phyloP scores from a whole-genome alignment of 768 basidiomycete species.

The Suillus bovinus region DNA sequence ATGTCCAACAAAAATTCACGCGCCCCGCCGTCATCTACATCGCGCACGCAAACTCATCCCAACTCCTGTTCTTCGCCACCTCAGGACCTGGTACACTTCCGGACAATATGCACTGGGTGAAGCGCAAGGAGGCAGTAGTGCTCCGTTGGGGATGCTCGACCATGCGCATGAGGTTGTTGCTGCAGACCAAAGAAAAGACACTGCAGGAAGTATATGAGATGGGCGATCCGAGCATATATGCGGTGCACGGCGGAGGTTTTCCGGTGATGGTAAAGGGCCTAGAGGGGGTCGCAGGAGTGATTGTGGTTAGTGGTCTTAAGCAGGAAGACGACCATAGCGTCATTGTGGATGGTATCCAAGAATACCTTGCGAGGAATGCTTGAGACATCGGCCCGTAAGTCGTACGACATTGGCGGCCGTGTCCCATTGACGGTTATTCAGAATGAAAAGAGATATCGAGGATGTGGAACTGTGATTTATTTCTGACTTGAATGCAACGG shows the following conservation, averaged over 20 bases:
- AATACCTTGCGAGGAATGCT: conserved; percentile 21
- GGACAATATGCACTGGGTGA: conserved; percentile 35
- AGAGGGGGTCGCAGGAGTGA: conserved; percentile 35
- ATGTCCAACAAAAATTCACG: conserved; percentile 18
- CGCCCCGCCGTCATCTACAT: conserved; percentile 30
- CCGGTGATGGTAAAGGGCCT: conserved; percentile 34
- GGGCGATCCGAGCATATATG: conserved; percentile 29
- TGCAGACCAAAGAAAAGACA: conserved; percentile 6
- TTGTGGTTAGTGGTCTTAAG: conserved; percentile 36
- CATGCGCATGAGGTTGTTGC: conserved; percentile 23
- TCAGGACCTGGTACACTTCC: conserved; percentile 30
- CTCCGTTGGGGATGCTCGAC: conserved; percentile 33
- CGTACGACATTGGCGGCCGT: background rate
- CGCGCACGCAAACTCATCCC: conserved; percentile 28
- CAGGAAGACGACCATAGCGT: conserved; percentile 34
- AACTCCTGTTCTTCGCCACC: conserved; percentile 32
- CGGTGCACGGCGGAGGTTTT: conserved; percentile 34
- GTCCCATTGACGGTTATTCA: background rate
- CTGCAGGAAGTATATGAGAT: conserved; percentile 24
- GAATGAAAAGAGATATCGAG: background rate
- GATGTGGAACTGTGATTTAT: background rate
- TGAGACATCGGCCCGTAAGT: conserved; percentile 3
- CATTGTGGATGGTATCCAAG: conserved; percentile 29
- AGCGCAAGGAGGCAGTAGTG: conserved; percentile 33
- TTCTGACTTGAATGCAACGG: background rate